Conservation (phyloP, 768 basidiomycete species). For the Naganishia antarctica region DNA sequence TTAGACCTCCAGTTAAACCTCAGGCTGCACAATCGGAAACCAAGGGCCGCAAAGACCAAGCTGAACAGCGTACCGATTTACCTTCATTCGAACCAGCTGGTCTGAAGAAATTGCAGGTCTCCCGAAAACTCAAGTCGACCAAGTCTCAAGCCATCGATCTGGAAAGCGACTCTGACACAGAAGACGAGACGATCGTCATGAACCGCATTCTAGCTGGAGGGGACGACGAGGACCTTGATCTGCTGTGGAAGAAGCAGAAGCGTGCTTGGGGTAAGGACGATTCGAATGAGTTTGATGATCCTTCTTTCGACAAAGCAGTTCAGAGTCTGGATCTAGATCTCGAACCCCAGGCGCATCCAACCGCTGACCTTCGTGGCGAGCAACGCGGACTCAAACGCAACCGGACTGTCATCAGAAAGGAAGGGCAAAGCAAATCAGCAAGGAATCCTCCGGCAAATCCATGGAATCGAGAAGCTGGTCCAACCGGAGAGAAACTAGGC, state of each 20-base stretch:
- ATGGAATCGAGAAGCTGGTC: not conserved
- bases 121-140: no score
- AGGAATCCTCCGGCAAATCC: not conserved
- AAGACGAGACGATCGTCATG: not conserved
- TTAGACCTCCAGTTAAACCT: not conserved
- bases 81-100: no score
- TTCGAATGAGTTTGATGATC: constrained; percentile 19
- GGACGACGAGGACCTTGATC: not conserved
- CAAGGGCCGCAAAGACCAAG: no score
- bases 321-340: not conserved
- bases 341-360: not conserved
- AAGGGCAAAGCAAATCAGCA: not conserved
- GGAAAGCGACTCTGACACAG: constrained; percentile 5
- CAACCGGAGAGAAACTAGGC: not conserved
- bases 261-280: not conserved
- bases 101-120: no score
- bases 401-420: no score
- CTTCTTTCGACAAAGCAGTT: not conserved
- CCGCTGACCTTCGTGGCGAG: not conserved
- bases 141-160: not conserved
- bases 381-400: no score
- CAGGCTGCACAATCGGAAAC: no score
- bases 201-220: not conserved
- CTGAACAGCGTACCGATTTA: no score
- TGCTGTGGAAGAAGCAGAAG: not conserved